A percentile compares a stretch with the other conserved stretches of the same genome.
Conservation (phyloP, 768 basidiomycete species). For the Hericium rajendrae region DNA sequence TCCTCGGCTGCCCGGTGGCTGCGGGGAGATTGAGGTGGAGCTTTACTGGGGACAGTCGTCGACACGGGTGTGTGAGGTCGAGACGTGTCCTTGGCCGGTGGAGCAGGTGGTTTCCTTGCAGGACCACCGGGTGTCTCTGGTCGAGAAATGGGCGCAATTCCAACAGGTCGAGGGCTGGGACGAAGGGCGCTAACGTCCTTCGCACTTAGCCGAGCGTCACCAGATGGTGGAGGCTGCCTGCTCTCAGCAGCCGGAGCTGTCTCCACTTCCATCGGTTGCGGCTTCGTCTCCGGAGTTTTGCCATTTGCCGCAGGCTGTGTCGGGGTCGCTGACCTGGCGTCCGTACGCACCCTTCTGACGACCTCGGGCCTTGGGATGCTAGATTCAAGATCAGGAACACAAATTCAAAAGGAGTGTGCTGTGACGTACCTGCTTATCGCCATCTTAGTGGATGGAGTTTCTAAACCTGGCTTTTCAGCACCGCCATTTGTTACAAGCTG, state of each 20-base stretch:
- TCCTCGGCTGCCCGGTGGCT: conserved; percentile 32
- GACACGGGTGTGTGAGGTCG: conserved; percentile 13
- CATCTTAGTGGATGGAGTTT: conserved; percentile 35
- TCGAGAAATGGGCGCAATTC: conserved; percentile 1
- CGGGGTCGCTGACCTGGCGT: conserved; percentile 29
- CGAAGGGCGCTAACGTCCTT: neutral
- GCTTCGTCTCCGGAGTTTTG: conserved; percentile 9
- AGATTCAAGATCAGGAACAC: conserved; percentile 7
- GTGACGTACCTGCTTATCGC: conserved; percentile 55
- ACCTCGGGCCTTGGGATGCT: conserved; percentile 77
- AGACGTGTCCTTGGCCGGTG: neutral
- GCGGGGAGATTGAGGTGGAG: conserved; percentile 31
- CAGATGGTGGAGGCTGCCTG: neutral
- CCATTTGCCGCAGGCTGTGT: conserved; percentile 20
- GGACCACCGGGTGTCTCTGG: neutral
- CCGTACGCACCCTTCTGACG: conserved; percentile 46
- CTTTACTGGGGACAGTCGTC: conserved; percentile 17
- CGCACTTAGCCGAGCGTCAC: neutral
- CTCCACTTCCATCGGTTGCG: conserved; percentile 12
- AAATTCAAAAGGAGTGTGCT: neutral
- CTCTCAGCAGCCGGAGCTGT: neutral
- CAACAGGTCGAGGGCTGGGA: neutral
- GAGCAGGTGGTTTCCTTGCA: neutral
- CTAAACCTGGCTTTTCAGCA: conserved; percentile 23
- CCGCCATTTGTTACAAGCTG: conserved; percentile 29